Evolutionary conservation across 257 asterid species (phyloP), one percentile per base, ranked within the genome.

Genomic region (Salvia hispanica): DNA sequence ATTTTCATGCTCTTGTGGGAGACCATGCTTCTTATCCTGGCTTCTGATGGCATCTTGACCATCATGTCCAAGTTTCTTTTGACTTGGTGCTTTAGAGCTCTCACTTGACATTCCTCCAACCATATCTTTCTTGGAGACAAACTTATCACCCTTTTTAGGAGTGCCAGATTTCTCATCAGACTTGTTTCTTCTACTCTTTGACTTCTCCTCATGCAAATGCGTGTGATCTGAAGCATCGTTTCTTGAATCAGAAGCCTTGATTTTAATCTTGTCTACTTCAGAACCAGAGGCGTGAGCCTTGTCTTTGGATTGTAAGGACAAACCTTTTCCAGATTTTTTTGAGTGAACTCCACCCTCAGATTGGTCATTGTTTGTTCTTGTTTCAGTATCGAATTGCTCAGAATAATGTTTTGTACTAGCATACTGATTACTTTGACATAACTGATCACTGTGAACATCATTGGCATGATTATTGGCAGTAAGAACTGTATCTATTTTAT

Each of bases 291-390:
- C 74, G 76, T 65, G 67, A 75, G 36, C 68, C 72, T 80, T 83
- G 59, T 85, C 96, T 80, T 85, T 90, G 48, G 81, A 77, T 68
- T 82, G 83, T 50, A 92, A 85, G 72, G 89, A 84, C 59, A 53
- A 67, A 33, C 80, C 87, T 77, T 82, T 90, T 64, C 83, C 95
- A 61, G 87, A 73, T 81, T 87, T 90, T 78, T 77, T 86, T 28
- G 81, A 57, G 64, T 70, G 77, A 58, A 67, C 76, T 60, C 80
- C 89, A 74, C 51, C 78, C 68, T 64, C 80, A 59, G 64, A 64
- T 74, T 73, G 89, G 72, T 73, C 72, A 10, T 40, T 61, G 63
- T 77, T 78, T 78, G 77, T 44, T 58, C 70, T 79, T 58, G 73
- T 82, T 70, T 82, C 87, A 60, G 70, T 83, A 58, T 56, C 74